Evolutionary conservation across 2,329 filamentous ascomycete species (phyloP).

Genomic region (Teratosphaeria viscida): DNA sequence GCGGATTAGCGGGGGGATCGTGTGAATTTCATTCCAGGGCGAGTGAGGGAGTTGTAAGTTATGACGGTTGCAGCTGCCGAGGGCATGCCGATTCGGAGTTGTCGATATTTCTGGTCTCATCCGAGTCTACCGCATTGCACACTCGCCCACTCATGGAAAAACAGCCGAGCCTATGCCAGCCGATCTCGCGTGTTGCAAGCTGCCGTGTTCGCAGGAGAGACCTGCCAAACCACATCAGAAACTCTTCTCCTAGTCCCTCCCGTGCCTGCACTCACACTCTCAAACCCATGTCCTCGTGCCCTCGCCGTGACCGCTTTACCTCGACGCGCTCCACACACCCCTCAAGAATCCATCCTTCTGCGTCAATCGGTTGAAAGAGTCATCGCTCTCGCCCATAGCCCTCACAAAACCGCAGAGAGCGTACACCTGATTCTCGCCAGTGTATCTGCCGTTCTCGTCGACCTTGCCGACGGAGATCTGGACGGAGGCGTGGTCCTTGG

Average conservation of each 20-base stretch:
- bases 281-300: constrained; percentile 5
- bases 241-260: background rate
- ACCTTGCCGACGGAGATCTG: constrained; percentile 97
- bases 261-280: background rate
- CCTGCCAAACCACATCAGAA: background rate
- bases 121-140: background rate
- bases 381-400: constrained; percentile 95
- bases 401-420: constrained; percentile 96
- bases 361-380: constrained; percentile 87
- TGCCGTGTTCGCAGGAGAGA: background rate
- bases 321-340: constrained; percentile 78
- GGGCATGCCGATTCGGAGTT: background rate
- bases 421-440: constrained; percentile 95
- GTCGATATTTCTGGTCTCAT: background rate
- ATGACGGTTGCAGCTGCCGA: background rate
- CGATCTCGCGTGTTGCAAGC: background rate
- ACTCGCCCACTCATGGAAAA: background rate
- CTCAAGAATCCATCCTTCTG: constrained; percentile 96
- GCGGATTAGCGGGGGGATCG: background rate
- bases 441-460: constrained; percentile 95
- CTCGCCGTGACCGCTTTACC: constrained; percentile 31
- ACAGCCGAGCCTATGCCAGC: background rate
- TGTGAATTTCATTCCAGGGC: background rate
- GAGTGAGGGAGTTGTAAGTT: background rate
- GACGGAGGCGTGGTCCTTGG: constrained; percentile 98